Evolutionary conservation across 192 early-diverging fungal genomes (phyloP).

Genomic region (Phlyctochytrium arcticum): DNA sequence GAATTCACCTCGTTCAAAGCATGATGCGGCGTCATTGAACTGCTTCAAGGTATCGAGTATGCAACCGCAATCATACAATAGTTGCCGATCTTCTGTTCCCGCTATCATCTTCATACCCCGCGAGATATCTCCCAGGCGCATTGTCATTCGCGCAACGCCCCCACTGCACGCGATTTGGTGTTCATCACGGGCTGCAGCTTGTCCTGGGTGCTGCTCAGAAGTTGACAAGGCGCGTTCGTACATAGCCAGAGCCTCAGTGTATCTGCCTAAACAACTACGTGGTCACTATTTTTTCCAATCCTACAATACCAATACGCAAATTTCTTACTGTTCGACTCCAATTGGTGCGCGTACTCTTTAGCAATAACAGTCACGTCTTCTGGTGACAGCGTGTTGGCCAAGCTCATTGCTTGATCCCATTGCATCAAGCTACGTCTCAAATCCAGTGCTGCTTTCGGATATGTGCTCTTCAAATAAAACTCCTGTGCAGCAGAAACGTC

Average conservation of each 20-base stretch:
- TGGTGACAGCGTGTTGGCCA: conserved; percentile 41
- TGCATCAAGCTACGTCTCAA: conserved; percentile 43
- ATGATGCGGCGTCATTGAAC: conserved; percentile 38
- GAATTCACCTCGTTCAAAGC: conserved; percentile 39
- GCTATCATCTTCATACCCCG: conserved; percentile 50
- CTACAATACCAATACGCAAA: not conserved
- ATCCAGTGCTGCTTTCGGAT: conserved; percentile 42
- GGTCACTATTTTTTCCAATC: too few species aligned
- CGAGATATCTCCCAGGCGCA: conserved; percentile 47
- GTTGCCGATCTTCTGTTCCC: conserved; percentile 34
- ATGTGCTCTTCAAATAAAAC: conserved; percentile 39
- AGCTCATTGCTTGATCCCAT: conserved; percentile 48
- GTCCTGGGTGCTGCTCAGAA: conserved; percentile 14
- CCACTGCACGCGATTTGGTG: conserved; percentile 40
- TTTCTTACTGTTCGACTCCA: conserved; percentile 39
- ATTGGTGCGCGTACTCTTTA: conserved; percentile 46
- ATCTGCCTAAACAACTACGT: conserved; percentile 33
- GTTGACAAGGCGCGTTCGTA: conserved; percentile 47
- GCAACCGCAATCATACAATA: conserved; percentile 46
- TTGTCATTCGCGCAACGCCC: conserved; percentile 44
- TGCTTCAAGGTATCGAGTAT: conserved; percentile 49
- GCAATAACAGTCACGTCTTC: conserved; percentile 45
- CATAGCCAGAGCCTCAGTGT: conserved; percentile 45
- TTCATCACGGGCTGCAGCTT: conserved; percentile 27
- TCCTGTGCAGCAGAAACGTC: conserved; percentile 44